Evolutionary conservation across 495 filamentous ascomycete species (phyloP), one percentile per base, ranked within the genome.

Genomic region (Penicillium maclennaniae): DNA sequence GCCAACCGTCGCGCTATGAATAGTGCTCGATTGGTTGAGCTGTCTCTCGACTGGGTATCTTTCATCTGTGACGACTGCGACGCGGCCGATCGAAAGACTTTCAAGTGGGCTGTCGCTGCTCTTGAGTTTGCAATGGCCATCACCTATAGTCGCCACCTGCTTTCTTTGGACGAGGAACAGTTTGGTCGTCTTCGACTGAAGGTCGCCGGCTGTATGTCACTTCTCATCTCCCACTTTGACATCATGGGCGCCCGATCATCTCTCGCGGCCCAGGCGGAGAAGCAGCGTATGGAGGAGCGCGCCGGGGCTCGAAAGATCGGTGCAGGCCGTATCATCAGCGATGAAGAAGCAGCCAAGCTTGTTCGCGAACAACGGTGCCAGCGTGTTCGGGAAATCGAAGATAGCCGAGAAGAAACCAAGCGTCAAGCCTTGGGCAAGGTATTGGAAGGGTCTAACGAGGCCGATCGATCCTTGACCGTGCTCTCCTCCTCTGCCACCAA

Each of bases 31-130:
- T 82, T 97, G 15, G 96, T 92, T 20, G 87, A 91, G 55, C 79
- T 98, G 31, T 89, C 93, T 19, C 79, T 98, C 4, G 92, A 98
- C 63, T 98, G 93, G 93, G 87, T 98, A 10, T 90, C 88, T 60
- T 98, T 98, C 60, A 91, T 98, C 49, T 96, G 91, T 68, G 93
- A 98, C 67, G 92, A 98, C 59, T 98, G 93, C 71, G 82, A 92
- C 60, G 87, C 93, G 6, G 87, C 89, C n/a, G 92, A 98, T 66
- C 79, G 91, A 51, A 93, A 91, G 69, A 97, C 93, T 0, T 98
- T 97, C 77, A 86, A 89, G 49, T 98, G 93, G 93, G 89, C 93
- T 17, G 93, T 98, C 37, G 82, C 88, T 49, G 93, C 93, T 4
- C 78, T 98, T 10, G 93, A 98, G 66, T 97, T 97, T 64, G 89